A percentile compares a stretch with the other conserved stretches of the same genome.
Evolutionary conservation across 225 moss, liverwort and hornwort genomes (phyloP).

Genomic region (Anthoceros angustus): DNA sequence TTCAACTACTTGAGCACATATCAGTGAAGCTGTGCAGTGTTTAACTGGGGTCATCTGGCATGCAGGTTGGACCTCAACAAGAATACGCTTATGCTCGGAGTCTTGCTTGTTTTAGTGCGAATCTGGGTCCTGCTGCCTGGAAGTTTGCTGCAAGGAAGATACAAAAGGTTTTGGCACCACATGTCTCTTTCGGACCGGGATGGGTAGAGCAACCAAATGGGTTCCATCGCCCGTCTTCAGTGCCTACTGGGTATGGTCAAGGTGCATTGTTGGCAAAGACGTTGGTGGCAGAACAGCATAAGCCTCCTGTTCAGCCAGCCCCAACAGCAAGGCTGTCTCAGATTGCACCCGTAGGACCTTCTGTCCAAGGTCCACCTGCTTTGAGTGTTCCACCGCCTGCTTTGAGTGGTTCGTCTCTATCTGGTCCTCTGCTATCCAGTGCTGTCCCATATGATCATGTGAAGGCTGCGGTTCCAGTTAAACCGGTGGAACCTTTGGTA

Average conservation of each 20-base stretch:
- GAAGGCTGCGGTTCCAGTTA: background rate
- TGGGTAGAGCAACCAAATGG: conserved; percentile 12
- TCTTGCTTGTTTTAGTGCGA: conserved; percentile 25
- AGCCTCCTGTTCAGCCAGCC: background rate
- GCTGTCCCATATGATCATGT: background rate
- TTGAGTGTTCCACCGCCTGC: too few relatives aligned
- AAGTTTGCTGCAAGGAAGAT: conserved; percentile 19
- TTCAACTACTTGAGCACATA: background rate
- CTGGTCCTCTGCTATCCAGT: background rate
- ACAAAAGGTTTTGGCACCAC: conserved; percentile 19
- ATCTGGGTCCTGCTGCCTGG: conserved; percentile 20
- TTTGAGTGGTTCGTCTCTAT: too few relatives aligned
- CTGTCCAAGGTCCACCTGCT: too few relatives aligned
- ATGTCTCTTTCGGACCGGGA: conserved; percentile 17
- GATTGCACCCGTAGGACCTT: background rate
- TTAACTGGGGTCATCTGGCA: background rate
- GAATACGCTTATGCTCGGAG: conserved; percentile 29
- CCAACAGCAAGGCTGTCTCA: background rate
- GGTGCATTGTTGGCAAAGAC: background rate
- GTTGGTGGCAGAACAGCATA: background rate
- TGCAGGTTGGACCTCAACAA: conserved; percentile 20
- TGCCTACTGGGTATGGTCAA: background rate
- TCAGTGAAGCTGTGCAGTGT: background rate
- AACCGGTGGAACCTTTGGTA: background rate
- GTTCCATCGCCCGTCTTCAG: background rate